Evolutionary conservation across 2,329 filamentous ascomycete species (phyloP).

Genomic region (Paramyrothecium roridum): DNA sequence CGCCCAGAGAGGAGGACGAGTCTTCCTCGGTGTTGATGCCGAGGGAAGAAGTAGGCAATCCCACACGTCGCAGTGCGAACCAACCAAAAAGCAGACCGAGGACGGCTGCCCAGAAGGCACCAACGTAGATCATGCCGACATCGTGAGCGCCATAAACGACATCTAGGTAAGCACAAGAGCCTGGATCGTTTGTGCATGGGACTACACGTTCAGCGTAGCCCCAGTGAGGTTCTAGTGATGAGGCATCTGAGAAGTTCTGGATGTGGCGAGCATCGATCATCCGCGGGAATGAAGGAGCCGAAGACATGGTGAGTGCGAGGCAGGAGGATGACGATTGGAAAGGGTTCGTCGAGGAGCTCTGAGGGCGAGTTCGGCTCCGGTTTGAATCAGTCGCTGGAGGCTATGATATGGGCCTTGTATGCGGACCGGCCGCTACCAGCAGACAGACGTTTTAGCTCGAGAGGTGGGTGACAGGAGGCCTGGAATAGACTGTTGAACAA

Average conservation of each 20-base stretch:
- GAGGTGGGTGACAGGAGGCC: background rate
- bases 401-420: background rate
- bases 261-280: constrained; percentile 31
- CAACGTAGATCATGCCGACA: constrained; percentile 45
- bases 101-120: constrained; percentile 47
- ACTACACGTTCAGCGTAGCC: constrained; percentile 42
- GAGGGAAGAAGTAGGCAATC: constrained; percentile 19
- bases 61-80: constrained; percentile 24
- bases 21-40: constrained; percentile 11
- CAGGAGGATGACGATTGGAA: background rate
- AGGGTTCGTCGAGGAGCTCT: background rate
- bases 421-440: background rate
- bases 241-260: constrained; percentile 36
- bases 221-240: constrained; percentile 38
- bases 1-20: constrained; percentile 15
- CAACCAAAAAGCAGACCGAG: constrained; percentile 40
- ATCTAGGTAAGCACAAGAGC: constrained; percentile 49
- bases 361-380: no score
- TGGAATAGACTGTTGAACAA: background rate
- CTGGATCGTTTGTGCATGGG: constrained; percentile 42
- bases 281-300: constrained; percentile 6
- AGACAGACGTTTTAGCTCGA: background rate
- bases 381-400: no score
- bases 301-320: constrained; percentile 9
- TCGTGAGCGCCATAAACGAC: constrained; percentile 48